Evolutionary conservation across 176 grass and related monocot species (phyloP).

Genomic region (Oryza nivara): DNA sequence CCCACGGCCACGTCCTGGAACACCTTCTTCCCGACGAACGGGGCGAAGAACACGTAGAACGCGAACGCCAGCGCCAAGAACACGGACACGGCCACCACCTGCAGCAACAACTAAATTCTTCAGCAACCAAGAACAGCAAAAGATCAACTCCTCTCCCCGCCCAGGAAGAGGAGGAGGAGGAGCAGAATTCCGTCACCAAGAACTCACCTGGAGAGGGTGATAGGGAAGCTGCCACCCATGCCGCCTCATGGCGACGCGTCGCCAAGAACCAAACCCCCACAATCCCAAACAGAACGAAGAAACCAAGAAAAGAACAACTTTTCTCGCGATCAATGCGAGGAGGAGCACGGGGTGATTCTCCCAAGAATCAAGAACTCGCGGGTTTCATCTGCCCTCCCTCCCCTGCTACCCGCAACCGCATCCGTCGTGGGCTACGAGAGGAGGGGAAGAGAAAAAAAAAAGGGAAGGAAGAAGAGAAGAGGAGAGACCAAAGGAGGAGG

Average conservation of each 20-base stretch:
- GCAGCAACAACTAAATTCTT: slow-evolving; percentile 20
- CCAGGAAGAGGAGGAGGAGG: not conserved
- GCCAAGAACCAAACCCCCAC: slow-evolving; percentile 8
- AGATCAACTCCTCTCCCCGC: not conserved
- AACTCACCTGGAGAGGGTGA: slow-evolving; percentile 85
- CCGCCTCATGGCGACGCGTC: slow-evolving; percentile 65
- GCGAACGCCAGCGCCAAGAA: slow-evolving; percentile 92
- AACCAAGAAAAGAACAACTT: not conserved
- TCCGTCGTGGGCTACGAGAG: slow-evolving; percentile 9
- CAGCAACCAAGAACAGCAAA: not conserved
- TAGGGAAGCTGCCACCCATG: slow-evolving; percentile 98
- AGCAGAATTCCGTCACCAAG: slow-evolving; percentile 17
- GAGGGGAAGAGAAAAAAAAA: not conserved
- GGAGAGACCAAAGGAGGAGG: slow-evolving; percentile 16
- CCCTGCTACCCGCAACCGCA: slow-evolving; percentile 3
- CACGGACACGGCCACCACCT: slow-evolving; percentile 96
- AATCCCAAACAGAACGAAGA: not conserved
- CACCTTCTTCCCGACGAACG: slow-evolving; percentile 83
- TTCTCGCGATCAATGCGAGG: slow-evolving; percentile 35
- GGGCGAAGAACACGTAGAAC: slow-evolving; percentile 99
- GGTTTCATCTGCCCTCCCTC: not conserved
- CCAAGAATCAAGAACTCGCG: slow-evolving; percentile 20
- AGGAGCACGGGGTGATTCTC: not conserved
- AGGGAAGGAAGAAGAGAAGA: not conserved
- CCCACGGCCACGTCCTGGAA: slow-evolving; percentile 74